Evolutionary conservation across 495 filamentous ascomycete genomes (phyloP), one percentile per base, ranked within the genome.

Genomic region (Neurospora sp.): DNA sequence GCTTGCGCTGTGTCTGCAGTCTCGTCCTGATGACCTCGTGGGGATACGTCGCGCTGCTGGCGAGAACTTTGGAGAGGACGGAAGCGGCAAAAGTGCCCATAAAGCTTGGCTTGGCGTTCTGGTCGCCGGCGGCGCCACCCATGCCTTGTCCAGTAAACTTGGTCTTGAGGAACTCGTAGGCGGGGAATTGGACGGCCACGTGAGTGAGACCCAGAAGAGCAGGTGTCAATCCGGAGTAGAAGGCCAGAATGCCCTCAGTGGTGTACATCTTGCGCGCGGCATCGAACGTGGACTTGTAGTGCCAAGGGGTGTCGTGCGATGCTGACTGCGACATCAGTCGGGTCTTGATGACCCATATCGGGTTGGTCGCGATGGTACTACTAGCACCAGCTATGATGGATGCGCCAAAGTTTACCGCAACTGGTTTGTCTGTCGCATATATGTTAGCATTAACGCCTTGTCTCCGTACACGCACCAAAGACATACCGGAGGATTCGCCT

Each of bases 261-360:
- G 84, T 87, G 77, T 97, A 98, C 96, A 99, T 99, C 82, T 97
- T 97, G 68, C 90, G 89, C 65, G 93, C 93, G 1, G 96, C 96
- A 80, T 99, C 96, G 73, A 91, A 83, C 35, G 96, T 98, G 59
- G 88, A 90, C 40, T 81, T 88, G 79, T 99, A 99, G 78, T 97
- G 91, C 93, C 94, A 98, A 38, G 94, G 94, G 10, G 80, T 89
- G 73, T 75, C 72, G 65, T 77, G 78, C 69, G 77, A 74, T 14
- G 76, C 77, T 7, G 89, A 87, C 77, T 98, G 95, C 4, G 96
- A 96, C 95, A 98, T 98, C 45, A 99, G 87, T 73, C 96, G 88
- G 40, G 96, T 99, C 80, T 99, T 99, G 83, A 99, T 97, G 38
- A 99, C 96, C 96, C 96, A 99, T 72, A 99, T 99, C 0, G 96